Base-by-base conservation (phyloP, 2,329 filamentous ascomycete species). In the Neonectria hederae region DNA sequence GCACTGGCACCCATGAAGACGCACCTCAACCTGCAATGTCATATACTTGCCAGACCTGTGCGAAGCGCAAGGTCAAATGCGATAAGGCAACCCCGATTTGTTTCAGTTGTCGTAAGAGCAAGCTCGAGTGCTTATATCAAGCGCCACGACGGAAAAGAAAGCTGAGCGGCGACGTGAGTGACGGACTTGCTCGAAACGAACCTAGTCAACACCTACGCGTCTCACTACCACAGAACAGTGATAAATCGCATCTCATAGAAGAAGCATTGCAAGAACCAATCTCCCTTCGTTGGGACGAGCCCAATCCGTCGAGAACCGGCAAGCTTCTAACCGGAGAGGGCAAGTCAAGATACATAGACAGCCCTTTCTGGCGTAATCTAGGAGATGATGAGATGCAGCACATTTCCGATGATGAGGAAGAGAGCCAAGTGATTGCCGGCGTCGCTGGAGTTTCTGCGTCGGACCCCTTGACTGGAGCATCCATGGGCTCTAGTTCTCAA, bases 341-440 rank as follows among this genome's bases (percentile, higher is more conserved):
- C 46, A 80, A 78, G 62, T 78, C 81, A 8, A 72, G 82, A 52
- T 84, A 82, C 56, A 77, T 83, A 52, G 77, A 82, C 65, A 81
- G 72, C 62, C 67, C 66, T 52, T 63, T 76, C 13, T 63, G 60
- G 60, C 54, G 42, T 14, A 52, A 58, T n/a, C 22, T 63, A 3
- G 60, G 28, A 6, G 54, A 63, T 7, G 54, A 42, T 40, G 54
- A 43, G 30, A 54, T 63, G 22, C 40, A 58, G 5, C 48, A 30
- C 19, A 35, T 54, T 9, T 63, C 54, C 3, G 54, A 63, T 19
- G 60, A 54, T 2, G 60, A 63, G 48, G 40, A 35, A 14, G 46
- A 57, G 8, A 21, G 40, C 11, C 60, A 22, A 35, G 17, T 38
- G 13, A 11, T 14, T 24, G n/a, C n/a, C 3, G 17, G 13, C 3